phyloP scores from a whole-genome alignment of 495 filamentous ascomycete species.

The Xylaria bambusicola region DNA sequence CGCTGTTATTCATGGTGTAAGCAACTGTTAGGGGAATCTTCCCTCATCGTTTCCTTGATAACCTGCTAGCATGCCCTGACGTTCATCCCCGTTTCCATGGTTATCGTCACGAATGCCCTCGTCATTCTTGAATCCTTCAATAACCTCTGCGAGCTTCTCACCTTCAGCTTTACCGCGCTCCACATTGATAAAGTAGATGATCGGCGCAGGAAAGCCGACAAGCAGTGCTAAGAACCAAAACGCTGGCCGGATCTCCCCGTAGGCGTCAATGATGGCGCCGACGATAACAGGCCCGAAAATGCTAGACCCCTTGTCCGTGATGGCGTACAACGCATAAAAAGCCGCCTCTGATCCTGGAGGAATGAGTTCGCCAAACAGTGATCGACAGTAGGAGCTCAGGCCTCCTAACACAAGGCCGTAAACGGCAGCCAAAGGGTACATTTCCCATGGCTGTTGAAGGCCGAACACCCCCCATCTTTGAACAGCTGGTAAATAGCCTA shows the following conservation, averaged over 20 bases:
- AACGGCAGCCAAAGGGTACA: constrained; percentile 88
- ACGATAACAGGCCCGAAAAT: constrained; percentile 95
- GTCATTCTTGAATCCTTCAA: constrained; percentile 57
- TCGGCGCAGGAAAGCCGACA: constrained; percentile 76
- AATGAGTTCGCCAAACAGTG: constrained; percentile 87
- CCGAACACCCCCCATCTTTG: constrained; percentile 73
- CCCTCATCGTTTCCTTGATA: constrained; percentile 37
- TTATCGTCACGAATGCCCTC: constrained; percentile 21
- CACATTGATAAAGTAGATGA: constrained; percentile 87
- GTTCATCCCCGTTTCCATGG: constrained; percentile 26
- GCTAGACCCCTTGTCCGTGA: constrained; percentile 95
- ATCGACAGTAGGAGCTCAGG: constrained; percentile 89
- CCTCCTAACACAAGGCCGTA: constrained; percentile 95
- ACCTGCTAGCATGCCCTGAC: constrained; percentile 33
- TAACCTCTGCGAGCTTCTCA: constrained; percentile 64
- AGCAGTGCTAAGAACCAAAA: constrained; percentile 89
- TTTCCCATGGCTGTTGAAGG: constrained; percentile 91
- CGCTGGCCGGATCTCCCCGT: constrained; percentile 87
- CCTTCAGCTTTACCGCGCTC: constrained; percentile 83
- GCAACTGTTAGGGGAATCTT: constrained; percentile 6
- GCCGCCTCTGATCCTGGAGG: constrained; percentile 93
- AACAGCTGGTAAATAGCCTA: constrained; percentile 86
- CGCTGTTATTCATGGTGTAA: not conserved
- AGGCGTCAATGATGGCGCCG: constrained; percentile 83
- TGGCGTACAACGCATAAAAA: constrained; percentile 95